Percentiles rank a stretch among this genome's conserved stretches.
Conservation (phyloP, 305 asterid genomes). For the Lippia alba region DNA sequence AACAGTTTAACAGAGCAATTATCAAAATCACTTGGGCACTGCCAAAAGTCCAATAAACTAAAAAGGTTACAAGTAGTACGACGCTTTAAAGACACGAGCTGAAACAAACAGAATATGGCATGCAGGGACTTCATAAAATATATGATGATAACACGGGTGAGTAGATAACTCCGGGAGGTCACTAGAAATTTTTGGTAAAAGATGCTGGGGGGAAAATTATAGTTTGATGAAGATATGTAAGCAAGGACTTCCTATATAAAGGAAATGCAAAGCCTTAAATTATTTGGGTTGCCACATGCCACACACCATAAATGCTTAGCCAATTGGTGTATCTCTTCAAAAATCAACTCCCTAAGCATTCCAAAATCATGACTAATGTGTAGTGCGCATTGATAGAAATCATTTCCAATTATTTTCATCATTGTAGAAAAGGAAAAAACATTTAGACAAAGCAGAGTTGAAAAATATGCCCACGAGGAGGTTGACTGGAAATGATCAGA, state of each 20-base stretch:
- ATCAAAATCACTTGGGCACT: background rate
- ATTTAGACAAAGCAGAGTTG: background rate
- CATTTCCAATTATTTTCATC: constrained; percentile 18
- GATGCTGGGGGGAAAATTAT: background rate
- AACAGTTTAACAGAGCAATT: constrained; percentile 17
- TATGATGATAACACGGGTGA: background rate
- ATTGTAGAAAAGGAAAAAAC: constrained; percentile 12
- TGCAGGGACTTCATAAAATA: background rate
- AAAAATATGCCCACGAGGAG: background rate
- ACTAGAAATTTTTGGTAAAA: background rate
- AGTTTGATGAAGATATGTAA: background rate
- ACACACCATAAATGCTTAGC: background rate
- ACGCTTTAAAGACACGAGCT: constrained; percentile 16
- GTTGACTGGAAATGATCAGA: constrained; percentile 26
- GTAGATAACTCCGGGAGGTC: background rate
- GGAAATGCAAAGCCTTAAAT: background rate
- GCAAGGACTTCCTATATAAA: background rate
- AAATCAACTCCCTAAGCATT: constrained; percentile 12
- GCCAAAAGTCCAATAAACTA: constrained; percentile 20
- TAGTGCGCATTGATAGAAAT: too few species aligned
- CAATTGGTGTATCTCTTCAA: constrained; percentile 7
- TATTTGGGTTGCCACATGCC: background rate
- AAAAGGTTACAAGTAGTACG: constrained; percentile 4
- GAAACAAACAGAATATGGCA: constrained; percentile 17
- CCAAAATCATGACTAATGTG: background rate